Base-by-base conservation (phyloP, 306 rosid species). In the Lathyrus aphaca region DNA sequence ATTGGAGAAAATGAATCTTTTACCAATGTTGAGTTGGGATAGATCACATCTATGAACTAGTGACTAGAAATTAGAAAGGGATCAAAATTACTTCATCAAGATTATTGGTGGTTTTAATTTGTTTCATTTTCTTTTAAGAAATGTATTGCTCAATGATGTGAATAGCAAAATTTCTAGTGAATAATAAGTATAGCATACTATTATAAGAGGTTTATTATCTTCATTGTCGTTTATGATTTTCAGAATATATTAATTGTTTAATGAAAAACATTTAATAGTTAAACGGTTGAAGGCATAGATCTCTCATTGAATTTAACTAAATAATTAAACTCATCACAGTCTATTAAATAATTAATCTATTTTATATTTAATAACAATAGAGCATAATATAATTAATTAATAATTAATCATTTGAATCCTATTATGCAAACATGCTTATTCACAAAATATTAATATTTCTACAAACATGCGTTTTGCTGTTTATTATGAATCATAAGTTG, bases 1-100 rank as follows among this genome's bases (percentile, higher is more conserved):
- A 57, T 76, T 72, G 79, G 81, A 81, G 79, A 76, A 45, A 71
- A 17, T 57, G 50, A 77, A 62, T 67, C 64, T 68, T 62, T 32
- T 17, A 68, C 76, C 49, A 35, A 53, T 51, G 21, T 21, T 21
- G 23, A 21, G 1, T 21, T 21, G 23, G 23, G 23, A 21, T 21
- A 21, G 23, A 21, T 21, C 23, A 21, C 2, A 1, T 1, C 2
- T n/a, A n/a, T n/a, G n/a, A n/a, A n/a, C n/a, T n/a, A n/a, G 23
- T 21, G 49, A 38, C 58, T 8, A 74, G 21, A 45, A 21, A 48
- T 3, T 8, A 19, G 12, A 29, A 6, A 13, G 17, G 40, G 37
- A 8, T 30, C 6, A 16, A 19, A 49, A 19, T 54, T 3, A 21
- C 27, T 48, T 60, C 30, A 60, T 39, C 40, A 27, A 39, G 12